Percentiles rank a stretch among this genome's conserved stretches.
Conservation (phyloP, 2,329 filamentous ascomycete species). For the Alternaria ethzedia region DNA sequence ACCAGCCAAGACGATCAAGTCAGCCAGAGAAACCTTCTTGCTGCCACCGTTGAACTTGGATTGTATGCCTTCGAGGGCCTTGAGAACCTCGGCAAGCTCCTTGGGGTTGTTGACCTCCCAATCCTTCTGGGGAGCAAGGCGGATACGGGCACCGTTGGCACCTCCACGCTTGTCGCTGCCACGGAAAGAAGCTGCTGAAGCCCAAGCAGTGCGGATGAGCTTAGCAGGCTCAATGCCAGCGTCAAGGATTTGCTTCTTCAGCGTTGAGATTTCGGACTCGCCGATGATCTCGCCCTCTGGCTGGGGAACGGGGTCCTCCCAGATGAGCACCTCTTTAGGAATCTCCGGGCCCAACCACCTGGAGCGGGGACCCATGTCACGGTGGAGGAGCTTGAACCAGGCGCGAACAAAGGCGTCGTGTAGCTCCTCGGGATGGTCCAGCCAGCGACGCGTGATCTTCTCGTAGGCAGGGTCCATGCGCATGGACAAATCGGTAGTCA, state of each 20-base stretch:
- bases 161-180: constrained; percentile 81
- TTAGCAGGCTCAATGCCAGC: constrained; percentile 66
- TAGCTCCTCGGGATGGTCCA: constrained; percentile 72
- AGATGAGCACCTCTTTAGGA: constrained; percentile 71
- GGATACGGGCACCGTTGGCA: constrained; percentile 80
- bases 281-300: constrained; percentile 65
- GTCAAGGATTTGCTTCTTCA: constrained; percentile 73
- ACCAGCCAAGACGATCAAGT: constrained; percentile 79
- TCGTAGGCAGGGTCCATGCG: constrained; percentile 75
- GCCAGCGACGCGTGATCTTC: constrained; percentile 75
- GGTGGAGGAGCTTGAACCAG: constrained; percentile 85
- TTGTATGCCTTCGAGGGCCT: constrained; percentile 69
- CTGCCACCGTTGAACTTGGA: constrained; percentile 67
- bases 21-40: constrained; percentile 80
- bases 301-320: constrained; percentile 76
- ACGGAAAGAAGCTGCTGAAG: constrained; percentile 46
- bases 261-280: constrained; percentile 65
- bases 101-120: constrained; percentile 78
- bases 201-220: constrained; percentile 61
- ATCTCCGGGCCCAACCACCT: constrained; percentile 79
- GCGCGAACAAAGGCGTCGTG: constrained; percentile 73
- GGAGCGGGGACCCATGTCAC: constrained; percentile 74
- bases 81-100: constrained; percentile 68
- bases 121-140: constrained; percentile 72
- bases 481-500: constrained; percentile 76